Conservation (phyloP, 1,284 basidiomycete species). For the Coniferiporia sulphurascens region DNA sequence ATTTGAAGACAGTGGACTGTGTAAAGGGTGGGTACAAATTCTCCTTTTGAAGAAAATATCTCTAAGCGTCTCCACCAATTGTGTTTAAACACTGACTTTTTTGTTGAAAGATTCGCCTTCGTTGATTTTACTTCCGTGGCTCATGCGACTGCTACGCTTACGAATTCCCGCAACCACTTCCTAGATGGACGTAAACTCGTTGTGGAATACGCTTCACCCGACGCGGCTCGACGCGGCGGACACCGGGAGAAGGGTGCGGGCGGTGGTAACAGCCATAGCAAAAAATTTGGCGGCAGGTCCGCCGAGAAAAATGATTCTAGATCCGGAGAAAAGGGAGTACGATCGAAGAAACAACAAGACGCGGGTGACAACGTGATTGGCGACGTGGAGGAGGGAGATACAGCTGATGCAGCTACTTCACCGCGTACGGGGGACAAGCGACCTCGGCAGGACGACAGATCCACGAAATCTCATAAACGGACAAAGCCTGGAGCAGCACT, state of each 20-base stretch:
- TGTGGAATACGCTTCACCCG: slow-evolving; percentile 84
- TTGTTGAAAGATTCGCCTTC: slow-evolving; percentile 77
- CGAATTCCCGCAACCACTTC: slow-evolving; percentile 81
- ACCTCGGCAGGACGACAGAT: slow-evolving; percentile 24
- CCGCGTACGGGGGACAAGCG: slow-evolving; percentile 15
- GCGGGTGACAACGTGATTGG: slow-evolving; percentile 2
- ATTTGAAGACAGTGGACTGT: slow-evolving; percentile 17
- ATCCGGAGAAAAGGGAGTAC: slow-evolving; percentile 29
- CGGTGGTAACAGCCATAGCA: slow-evolving; percentile 12
- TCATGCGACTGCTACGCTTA: slow-evolving; percentile 77
- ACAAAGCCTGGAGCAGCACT: slow-evolving; percentile 88
- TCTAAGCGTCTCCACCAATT: background rate
- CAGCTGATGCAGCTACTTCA: background rate
- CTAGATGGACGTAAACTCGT: slow-evolving; percentile 82
- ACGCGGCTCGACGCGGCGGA: slow-evolving; percentile 73
- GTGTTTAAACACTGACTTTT: background rate
- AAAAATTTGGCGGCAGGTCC: background rate
- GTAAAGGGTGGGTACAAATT: slow-evolving; percentile 16
- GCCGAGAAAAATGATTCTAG: slow-evolving; percentile 14
- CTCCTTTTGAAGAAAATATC: background rate
- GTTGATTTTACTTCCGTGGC: slow-evolving; percentile 83
- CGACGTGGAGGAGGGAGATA: background rate
- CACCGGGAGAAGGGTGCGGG: slow-evolving; percentile 33
- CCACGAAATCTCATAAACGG: slow-evolving; percentile 35
- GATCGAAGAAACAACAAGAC: slow-evolving; percentile 18